Evolutionary conservation across 2,329 filamentous ascomycete species (phyloP).

Genomic region (Neopestalotiopsis sp.): DNA sequence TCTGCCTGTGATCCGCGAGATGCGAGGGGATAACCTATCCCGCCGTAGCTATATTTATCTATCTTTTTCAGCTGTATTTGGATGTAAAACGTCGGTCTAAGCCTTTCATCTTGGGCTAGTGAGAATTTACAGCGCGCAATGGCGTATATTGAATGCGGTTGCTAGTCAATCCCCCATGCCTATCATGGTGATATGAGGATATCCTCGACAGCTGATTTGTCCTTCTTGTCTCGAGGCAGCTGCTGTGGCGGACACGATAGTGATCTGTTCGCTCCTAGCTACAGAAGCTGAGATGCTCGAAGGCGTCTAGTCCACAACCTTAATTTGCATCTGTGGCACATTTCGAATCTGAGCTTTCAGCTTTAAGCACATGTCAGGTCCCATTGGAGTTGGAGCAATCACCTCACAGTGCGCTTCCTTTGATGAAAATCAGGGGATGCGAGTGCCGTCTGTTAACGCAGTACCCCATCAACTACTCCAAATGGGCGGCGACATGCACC

Average conservation of each 20-base stretch:
- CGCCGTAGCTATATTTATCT: too few relatives aligned
- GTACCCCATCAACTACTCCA: background rate
- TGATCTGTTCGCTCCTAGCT: background rate
- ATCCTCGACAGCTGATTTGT: background rate
- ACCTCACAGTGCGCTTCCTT: background rate
- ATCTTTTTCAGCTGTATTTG: too few relatives aligned
- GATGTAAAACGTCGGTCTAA: too few relatives aligned
- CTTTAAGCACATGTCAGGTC: background rate
- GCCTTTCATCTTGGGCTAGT: too few relatives aligned
- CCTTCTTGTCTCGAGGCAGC: background rate
- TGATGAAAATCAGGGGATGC: background rate
- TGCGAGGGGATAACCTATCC: background rate
- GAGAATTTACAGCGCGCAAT: too few relatives aligned
- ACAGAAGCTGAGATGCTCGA: background rate
- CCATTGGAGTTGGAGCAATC: background rate
- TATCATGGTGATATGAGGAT: too few relatives aligned
- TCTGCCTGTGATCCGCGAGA: background rate
- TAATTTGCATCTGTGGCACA: too few relatives aligned
- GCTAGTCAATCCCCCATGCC: too few relatives aligned
- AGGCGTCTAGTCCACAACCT: too few relatives aligned
- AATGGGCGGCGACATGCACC: background rate
- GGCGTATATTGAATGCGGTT: too few relatives aligned
- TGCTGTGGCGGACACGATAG: background rate
- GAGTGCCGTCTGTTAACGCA: slow-evolving; percentile 3
- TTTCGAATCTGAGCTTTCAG: background rate